Evolutionary conservation across 768 basidiomycete species (phyloP).

Genomic region (Hemileccinum rubropunctum): DNA sequence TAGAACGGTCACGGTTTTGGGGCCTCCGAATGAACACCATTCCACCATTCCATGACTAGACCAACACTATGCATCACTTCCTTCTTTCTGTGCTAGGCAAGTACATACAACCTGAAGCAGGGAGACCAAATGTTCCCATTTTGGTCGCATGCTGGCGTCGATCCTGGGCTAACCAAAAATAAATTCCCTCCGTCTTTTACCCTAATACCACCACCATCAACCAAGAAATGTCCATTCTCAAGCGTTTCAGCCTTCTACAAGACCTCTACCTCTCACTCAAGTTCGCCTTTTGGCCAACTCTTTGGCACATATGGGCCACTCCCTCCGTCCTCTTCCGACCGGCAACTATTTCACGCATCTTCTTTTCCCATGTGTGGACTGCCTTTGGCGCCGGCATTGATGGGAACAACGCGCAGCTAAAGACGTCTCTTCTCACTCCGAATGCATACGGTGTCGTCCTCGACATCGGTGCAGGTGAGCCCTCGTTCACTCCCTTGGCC

Average conservation of each 20-base stretch:
- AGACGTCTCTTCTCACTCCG: conserved; percentile 48
- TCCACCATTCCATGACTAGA: no score
- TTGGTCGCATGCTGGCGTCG: no score
- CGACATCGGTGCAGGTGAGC: conserved; percentile 65
- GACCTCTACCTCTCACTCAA: conserved; percentile 43
- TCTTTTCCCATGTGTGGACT: conserved; percentile 60
- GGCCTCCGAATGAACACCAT: no score
- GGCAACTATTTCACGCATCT: conserved; percentile 44
- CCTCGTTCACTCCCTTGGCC: not conserved
- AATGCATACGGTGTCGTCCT: conserved; percentile 60
- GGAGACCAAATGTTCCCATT: no score
- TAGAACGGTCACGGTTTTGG: no score
- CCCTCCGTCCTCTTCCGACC: conserved; percentile 51
- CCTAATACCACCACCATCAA: no score
- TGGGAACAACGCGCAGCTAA: conserved; percentile 37
- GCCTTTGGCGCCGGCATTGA: conserved; percentile 49
- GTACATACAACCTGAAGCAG: no score
- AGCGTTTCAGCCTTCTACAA: conserved; percentile 28
- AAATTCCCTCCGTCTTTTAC: no score
- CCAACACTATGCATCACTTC: no score
- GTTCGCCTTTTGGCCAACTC: conserved; percentile 44
- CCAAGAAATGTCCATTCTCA: no score
- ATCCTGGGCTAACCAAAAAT: no score
- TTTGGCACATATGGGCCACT: conserved; percentile 35
- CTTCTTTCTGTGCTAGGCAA: no score